Evolutionary conservation across 805 yeast species (phyloP), one percentile per base, ranked within the genome.

Genomic region (Pichia exigua): DNA sequence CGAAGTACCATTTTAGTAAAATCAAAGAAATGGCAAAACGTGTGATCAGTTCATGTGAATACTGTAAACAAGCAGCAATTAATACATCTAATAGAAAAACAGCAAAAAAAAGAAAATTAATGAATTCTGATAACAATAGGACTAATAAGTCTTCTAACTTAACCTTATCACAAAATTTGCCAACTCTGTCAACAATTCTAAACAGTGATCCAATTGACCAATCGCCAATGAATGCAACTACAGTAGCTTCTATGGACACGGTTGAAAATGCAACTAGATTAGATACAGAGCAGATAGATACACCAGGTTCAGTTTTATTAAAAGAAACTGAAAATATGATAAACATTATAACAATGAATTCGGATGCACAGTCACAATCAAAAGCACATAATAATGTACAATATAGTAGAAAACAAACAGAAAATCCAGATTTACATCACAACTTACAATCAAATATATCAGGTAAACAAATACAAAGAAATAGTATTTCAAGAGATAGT

Each of bases 1-100:
- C 86, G 55, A 78, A 79, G 58, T 92, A 86, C 59, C 95, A 89
- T 65, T 92, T 98, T 97, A 79, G 89, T 1, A 78, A 95, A 48
- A 86, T 92, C 56, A 91, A 94, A 67, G 89, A 81, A 51, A 88
- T 96, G 0, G 97, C 87, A 1, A 82, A 86, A 1, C 79, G 81
- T 30, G 92, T 88, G 1, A 82, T 91, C 49, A 74, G 83, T 50
- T 78, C 81, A 54, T 94, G 98, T 65, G 72, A 75, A 2, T 84
- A 81, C 47, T 92, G 98, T 65, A 73, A 84, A 40, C 83, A 81
- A 13, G 18, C 45, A 20, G 35, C 30, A 22, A n/a, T 38, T 45
- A 38, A 44, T 22, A 30, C 32, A 28, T 17, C 18, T n/a, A 35
- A 35, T 10, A 35, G n/a, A 35, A 35, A 22, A 42, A 7, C 44